Evolutionary conservation across 306 rosid genomes (phyloP).

Genomic region (Sechiopsis laciniata): DNA sequence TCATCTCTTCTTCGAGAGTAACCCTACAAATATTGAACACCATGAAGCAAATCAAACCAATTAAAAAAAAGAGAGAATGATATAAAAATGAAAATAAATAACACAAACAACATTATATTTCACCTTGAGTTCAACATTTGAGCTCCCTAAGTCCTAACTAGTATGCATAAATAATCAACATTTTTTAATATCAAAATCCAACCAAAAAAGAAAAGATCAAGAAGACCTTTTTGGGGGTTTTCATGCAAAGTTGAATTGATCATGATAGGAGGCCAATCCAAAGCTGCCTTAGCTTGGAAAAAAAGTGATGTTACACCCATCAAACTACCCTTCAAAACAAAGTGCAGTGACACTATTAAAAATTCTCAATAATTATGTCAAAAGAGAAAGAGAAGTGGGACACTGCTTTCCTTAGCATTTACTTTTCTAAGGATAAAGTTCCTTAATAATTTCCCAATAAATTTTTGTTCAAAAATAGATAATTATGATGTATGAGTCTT

Average conservation of each 20-base stretch:
- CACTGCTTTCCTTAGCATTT: slow-evolving; percentile 49
- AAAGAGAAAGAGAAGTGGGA: background rate
- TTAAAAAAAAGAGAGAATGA: too few species aligned
- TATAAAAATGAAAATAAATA: too few species aligned
- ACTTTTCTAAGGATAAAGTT: slow-evolving; percentile 63
- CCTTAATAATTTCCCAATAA: slow-evolving; percentile 28
- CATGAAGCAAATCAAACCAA: too few species aligned
- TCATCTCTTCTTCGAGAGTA: too few species aligned
- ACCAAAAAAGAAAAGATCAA: too few species aligned
- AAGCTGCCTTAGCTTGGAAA: slow-evolving; percentile 57
- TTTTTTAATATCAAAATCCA: too few species aligned
- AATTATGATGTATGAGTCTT: slow-evolving; percentile 26
- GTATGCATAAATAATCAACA: too few species aligned
- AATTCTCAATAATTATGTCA: background rate
- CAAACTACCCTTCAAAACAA: slow-evolving; percentile 34
- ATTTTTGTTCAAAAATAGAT: slow-evolving; percentile 14
- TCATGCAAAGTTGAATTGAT: background rate
- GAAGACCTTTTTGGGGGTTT: too few species aligned
- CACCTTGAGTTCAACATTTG: too few species aligned
- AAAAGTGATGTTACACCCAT: slow-evolving; percentile 43
- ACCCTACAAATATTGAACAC: too few species aligned
- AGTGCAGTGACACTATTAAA: slow-evolving; percentile 37
- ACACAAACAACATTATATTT: too few species aligned
- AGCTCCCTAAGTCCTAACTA: too few species aligned
- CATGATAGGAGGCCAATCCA: slow-evolving; percentile 8